Conservation (phyloP, 768 basidiomycete species). For the Amanita fuliginea region DNA sequence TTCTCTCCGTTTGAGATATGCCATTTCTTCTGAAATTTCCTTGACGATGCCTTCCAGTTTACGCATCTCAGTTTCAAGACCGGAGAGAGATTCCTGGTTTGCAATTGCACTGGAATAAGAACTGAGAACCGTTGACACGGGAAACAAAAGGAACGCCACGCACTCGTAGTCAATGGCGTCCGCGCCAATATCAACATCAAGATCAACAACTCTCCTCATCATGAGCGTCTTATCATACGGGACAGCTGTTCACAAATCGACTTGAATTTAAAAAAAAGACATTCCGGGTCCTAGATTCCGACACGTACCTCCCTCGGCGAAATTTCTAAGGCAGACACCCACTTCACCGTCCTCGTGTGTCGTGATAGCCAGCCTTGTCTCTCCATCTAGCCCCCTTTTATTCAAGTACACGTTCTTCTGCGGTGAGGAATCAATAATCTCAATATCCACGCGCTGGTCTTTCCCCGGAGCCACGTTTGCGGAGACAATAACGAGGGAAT, state of each 20-base stretch:
- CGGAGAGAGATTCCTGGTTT: constrained; percentile 93
- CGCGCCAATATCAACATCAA: constrained; percentile 96
- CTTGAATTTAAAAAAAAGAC: not conserved
- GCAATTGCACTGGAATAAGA: constrained; percentile 73
- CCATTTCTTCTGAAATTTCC: constrained; percentile 90
- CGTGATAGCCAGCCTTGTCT: constrained; percentile 89
- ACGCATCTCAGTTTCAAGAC: constrained; percentile 95
- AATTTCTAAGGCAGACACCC: constrained; percentile 90
- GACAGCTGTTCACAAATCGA: constrained; percentile 25
- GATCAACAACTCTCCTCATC: constrained; percentile 64
- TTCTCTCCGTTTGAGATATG: constrained; percentile 86
- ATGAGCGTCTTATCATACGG: constrained; percentile 34
- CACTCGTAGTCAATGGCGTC: constrained; percentile 99
- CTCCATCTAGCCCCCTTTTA: constrained; percentile 80
- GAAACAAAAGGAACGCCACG: constrained; percentile 16
- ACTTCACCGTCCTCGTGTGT: constrained; percentile 90
- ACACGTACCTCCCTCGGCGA: constrained; percentile 57
- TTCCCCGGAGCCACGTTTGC: constrained; percentile 76
- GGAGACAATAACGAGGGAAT: constrained; percentile 90
- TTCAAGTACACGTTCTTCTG: constrained; percentile 83
- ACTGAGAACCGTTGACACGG: not conserved
- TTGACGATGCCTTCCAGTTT: constrained; percentile 93
- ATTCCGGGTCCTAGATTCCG: not conserved
- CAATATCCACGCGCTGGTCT: constrained; percentile 82
- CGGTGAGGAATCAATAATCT: constrained; percentile 83